Evolutionary conservation across 2,329 filamentous ascomycete species (phyloP), one percentile per base, ranked within the genome.

Genomic region (Scytalidium lignicola): DNA sequence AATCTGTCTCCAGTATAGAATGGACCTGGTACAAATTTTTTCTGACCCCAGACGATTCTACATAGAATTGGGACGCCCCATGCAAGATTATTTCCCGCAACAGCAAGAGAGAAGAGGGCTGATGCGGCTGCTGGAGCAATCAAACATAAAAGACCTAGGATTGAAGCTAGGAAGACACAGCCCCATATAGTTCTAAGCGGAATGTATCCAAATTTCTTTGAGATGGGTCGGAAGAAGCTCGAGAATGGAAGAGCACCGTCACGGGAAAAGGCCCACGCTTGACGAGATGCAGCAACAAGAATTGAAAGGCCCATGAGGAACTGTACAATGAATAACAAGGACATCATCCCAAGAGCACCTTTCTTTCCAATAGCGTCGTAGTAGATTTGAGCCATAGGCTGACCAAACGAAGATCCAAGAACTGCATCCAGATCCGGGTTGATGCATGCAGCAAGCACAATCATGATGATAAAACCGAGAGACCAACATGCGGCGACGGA

Each of bases 171-270:
- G 13, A 74, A 58, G 2, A 75, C 75, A 47, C 76, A 74, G 12
- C 74, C 78, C 69, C 76, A 76, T 51, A 82, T 70, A 3, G 76
- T 71, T 28, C 78, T 74, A 9, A 82, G 67, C 0, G 80, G 80
- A 46, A 82, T 82, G 55, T 75, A 79, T 10, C 74, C 75, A 39
- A 82, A 72, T 1, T 67, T 68, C 51, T 72, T 72, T 1, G 48
- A 55, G 58, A 83, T 77, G 6, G 72, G 70, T 26, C 78, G 70
- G 63, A 83, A 79, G 63, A 78, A 81, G 4, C 53, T 62, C 2
- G 76, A 80, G 60, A 83, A 82, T 0, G 80, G 80, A 1, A 84
- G 68, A 1, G 79, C 80, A 2, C 78, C 79, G 56, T 84, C 80
- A 20, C 80, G 74, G 8, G 77, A 78, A 60, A 84, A 84, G 0